Evolutionary conservation across 805 yeast genomes (phyloP), one percentile per base, ranked within the genome.

Genomic region (Cyberlindnera veronae): DNA sequence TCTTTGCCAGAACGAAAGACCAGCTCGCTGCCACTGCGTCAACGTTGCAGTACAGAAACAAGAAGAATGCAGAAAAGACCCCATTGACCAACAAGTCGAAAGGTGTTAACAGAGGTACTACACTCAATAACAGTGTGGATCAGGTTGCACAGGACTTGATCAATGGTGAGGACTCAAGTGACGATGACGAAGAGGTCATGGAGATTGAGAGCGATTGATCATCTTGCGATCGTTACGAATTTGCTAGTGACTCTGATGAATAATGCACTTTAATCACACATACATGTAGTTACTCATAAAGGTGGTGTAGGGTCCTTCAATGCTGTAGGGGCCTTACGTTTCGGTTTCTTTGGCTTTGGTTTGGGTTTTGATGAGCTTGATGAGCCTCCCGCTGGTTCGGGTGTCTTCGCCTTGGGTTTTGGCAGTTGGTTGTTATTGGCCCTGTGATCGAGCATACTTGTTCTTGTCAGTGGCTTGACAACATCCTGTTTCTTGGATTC

Each of bases 151-250:
- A 50, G 2, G 61, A 57, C 40, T 35, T 56, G 36, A 50, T 55
- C 10, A 53, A 55, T 39, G 63, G 60, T 27, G 60, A 48, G 16
- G 62, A 56, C 29, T 55, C 61, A 11, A 72, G 77, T 50, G 78
- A 72, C 40, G 81, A 72, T 36, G 47, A 34, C 12, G 50, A 40
- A 24, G 48, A 39, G 4, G 47, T 74, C 36, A 77, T 78, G 84
- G 83, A 78, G 51, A 66, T 77, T 17, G 82, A 76, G 42, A 74
- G 79, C 54, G 82, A 77, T 39, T 76, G 34, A 41, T 6, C 19
- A 15, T n/a, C 15, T 6, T 11, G 15, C 19, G 8, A 26, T 8
- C 6, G 14, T 16, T n/a, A 28, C 15, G 30, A 28, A 28, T 15
- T 28, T 9, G 8, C 14, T 15, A 28, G 15, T 28, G 30, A 28